Conservation (phyloP, 1,284 basidiomycete genomes). For the Filobasidium uniguttulatum region DNA sequence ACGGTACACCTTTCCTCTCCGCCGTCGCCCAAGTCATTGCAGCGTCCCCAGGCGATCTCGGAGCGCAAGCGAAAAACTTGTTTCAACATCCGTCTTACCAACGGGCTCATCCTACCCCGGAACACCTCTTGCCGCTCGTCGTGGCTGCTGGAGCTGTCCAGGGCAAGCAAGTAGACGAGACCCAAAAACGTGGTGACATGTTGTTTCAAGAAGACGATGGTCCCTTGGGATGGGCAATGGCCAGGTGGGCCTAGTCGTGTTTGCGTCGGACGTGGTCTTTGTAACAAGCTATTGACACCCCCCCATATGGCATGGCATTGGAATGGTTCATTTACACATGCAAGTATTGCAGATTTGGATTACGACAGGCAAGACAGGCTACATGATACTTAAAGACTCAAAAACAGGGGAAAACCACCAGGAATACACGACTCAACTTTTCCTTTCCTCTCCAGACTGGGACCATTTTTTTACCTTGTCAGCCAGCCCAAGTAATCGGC, state of each 20-base stretch:
- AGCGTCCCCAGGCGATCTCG: neutral
- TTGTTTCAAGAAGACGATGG: slow-evolving; percentile 23
- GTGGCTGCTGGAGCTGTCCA: slow-evolving; percentile 25
- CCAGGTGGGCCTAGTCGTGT: slow-evolving; percentile 22
- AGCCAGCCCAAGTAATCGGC: slow-evolving; percentile 15
- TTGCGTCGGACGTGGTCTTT: too few relatives aligned
- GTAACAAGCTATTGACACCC: too few relatives aligned
- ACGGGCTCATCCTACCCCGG: slow-evolving; percentile 31
- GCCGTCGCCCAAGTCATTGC: slow-evolving; percentile 10
- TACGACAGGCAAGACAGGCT: too few relatives aligned
- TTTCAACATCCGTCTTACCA: slow-evolving; percentile 25
- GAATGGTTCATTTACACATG: too few relatives aligned
- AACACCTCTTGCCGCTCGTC: slow-evolving; percentile 32
- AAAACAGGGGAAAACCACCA: too few relatives aligned
- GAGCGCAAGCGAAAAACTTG: slow-evolving; percentile 15
- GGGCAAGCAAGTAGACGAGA: neutral
- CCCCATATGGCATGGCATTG: too few relatives aligned
- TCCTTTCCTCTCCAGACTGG: too few relatives aligned
- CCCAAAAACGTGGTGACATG: slow-evolving; percentile 20
- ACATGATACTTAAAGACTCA: too few relatives aligned
- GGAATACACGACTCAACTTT: too few relatives aligned
- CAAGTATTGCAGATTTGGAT: too few relatives aligned
- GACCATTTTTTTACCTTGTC: slow-evolving; percentile 10
- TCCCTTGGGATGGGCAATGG: slow-evolving; percentile 34
- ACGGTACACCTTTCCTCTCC: slow-evolving; percentile 22